Evolutionary conservation across 73 alveolate genomes (phyloP).

Genomic region (Paramecium primaurelia): DNA sequence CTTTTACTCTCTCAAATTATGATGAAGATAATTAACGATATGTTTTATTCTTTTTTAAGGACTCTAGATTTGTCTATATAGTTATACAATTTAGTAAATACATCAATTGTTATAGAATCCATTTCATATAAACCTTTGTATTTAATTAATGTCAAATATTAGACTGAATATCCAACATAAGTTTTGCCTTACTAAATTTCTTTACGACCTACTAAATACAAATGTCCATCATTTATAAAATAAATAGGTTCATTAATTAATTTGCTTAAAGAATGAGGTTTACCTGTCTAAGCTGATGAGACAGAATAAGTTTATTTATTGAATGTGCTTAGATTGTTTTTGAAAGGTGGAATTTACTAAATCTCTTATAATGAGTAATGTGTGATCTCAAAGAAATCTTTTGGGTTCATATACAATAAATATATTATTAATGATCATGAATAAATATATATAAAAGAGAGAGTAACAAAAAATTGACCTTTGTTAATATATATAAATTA

Average conservation of each 20-base stretch:
- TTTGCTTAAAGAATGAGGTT: not conserved
- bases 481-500: not conserved
- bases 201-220: not conserved
- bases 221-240: not conserved
- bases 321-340: not conserved
- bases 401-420: constrained; percentile 27
- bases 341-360: not conserved
- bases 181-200: not conserved
- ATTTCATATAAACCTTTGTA: constrained; percentile 10
- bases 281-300: not conserved
- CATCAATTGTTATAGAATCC: constrained; percentile 20
- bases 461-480: not conserved
- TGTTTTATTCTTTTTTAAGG: constrained; percentile 27
- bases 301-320: not conserved
- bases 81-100: not conserved
- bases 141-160: not conserved
- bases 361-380: not conserved
- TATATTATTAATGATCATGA: not conserved
- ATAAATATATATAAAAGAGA: not conserved
- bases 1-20: not conserved
- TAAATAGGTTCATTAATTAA: not conserved
- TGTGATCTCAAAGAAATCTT: constrained; percentile 29
- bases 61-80: not conserved
- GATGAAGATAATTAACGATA: not conserved
- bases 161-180: not conserved